Evolutionary conservation across 1,139 yeast genomes (phyloP), one percentile per base, ranked within the genome.

Genomic region (Kluyveromyces sp.): DNA sequence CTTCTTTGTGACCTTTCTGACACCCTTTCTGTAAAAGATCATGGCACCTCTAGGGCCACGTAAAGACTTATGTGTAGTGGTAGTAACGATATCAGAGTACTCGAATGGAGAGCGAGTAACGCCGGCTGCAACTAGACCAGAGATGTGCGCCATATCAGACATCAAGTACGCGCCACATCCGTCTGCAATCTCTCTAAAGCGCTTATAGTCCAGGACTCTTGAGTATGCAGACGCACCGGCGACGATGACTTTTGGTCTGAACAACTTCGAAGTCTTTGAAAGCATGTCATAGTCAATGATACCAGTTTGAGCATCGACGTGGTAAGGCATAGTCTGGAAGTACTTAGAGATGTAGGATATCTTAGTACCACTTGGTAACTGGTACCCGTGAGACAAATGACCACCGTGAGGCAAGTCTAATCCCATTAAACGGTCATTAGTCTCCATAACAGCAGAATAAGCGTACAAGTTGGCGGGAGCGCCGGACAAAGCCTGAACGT

Each of bases 11-110:
- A 81, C 80, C 62, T 80, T 80, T 73, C 92, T 80, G 48, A 86
- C 75, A 55, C 96, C 96, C 66, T 83, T 83, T 77, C 96, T 85
- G 76, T 78, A 89, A 73, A 89, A 89, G 64, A 89, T 89, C 96
- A 89, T 88, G 43, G 97, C 95, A 64, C 97, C 97, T 75, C 97
- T 84, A 67, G 97, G 97, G 38, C 97, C 97, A 73, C 97, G 83
- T 61, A 89, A 78, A 26, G 96, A 87, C 73, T 89, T 89, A 73
- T 89, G 97, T 42, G 97, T 88, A 49, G 97, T 89, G 55, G 97
- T 89, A 54, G 97, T 89, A 64, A 89, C 97, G 53, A 89, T 84
- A 64, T 89, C 97, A 43, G 96, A 86, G 68, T 80, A 82, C 64
- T 87, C 92, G 74, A 89, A 89, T 49, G 97, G 97, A 40, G 95